Percentiles rank a stretch among this genome's conserved stretches.
phyloP scores from a whole-genome alignment of 768 basidiomycete genomes.

The Polyporus arcularius region DNA sequence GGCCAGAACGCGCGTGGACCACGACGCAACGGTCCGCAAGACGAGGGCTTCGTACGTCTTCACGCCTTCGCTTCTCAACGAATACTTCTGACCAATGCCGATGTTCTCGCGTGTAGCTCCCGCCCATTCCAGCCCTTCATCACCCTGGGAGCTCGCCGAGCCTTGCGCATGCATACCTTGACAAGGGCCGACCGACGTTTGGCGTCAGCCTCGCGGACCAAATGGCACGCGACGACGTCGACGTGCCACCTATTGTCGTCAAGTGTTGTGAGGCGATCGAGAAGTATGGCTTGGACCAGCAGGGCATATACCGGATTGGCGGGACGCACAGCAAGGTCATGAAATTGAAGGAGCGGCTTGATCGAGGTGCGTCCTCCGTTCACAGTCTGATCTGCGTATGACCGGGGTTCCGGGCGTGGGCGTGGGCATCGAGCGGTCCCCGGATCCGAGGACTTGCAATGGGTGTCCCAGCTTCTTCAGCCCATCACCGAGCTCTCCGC shows the following conservation, averaged over 20 bases:
- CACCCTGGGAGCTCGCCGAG: conserved; percentile 30
- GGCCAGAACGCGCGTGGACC: conserved; percentile 63
- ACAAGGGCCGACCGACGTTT: conserved; percentile 82
- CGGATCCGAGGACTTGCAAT: neutral
- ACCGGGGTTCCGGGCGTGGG: neutral
- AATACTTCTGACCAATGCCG: neutral
- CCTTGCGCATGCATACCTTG: conserved; percentile 38
- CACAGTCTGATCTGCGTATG: neutral
- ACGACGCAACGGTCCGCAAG: conserved; percentile 82
- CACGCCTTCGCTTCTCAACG: neutral
- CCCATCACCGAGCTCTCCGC: neutral
- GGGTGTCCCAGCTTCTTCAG: no score
- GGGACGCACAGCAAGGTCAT: conserved; percentile 88
- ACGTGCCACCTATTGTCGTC: conserved; percentile 83
- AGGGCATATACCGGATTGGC: conserved; percentile 93
- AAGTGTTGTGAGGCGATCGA: conserved; percentile 94
- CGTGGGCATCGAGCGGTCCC: neutral
- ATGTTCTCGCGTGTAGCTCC: conserved; percentile 46
- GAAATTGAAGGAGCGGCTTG: conserved; percentile 78
- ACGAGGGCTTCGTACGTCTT: conserved; percentile 92
- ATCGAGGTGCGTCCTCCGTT: conserved; percentile 62
- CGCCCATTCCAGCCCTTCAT: conserved; percentile 54
- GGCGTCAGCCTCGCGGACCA: conserved; percentile 92
- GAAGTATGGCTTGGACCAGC: conserved; percentile 76
- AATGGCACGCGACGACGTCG: conserved; percentile 87